Base-by-base conservation (phyloP, 305 asterid genomes). In the Solanum hybrid region DNA sequence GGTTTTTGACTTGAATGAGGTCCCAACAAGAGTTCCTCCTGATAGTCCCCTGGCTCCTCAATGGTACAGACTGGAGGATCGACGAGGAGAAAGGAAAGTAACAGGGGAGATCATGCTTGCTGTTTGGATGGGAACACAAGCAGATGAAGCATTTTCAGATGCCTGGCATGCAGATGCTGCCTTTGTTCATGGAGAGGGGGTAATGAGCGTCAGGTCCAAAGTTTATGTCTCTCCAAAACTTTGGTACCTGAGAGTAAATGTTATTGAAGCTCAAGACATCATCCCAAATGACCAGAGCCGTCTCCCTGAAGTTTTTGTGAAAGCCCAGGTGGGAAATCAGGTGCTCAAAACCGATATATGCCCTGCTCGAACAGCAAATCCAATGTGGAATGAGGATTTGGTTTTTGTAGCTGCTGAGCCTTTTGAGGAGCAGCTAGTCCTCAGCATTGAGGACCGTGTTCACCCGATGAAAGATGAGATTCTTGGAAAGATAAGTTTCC, bases 101-200 rank as follows among this genome's bases (percentile, higher is more conserved):
- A 87, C 93, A 88, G 95, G 96, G n/a, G 95, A 93, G 80, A 79
- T 93, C 41, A 94, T 94, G 96, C 90, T 94, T 86, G 93, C 96
- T 6, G 93, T 94, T 38, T 94, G 96, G 96, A 91, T 94, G 94
- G 96, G 96, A n/a, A 94, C 94, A 33, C 96, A 94, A 91, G 96
- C 96, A 10, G 96, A 94, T 81, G 96, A 94, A 89, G 96, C 95
- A 7, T 94, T 94, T 88, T 93, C 96, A 51, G 95, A 94, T 39
- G 94, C 96, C 14, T 94, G 96, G 96, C 96, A 94, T 91, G 91
- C 96, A 45, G 95, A 94, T 90, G 93, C 96, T 75, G 94, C 96
- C 38, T 87, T 76, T 33, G 95, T 93, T 10, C 92, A 93, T 76
- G 95, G 95, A 73, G 94, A 94, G 78, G 96, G 95, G 29, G 92